Evolutionary conservation across 2,329 filamentous ascomycete genomes (phyloP).

Genomic region (Colletotrichum theobromicola): DNA sequence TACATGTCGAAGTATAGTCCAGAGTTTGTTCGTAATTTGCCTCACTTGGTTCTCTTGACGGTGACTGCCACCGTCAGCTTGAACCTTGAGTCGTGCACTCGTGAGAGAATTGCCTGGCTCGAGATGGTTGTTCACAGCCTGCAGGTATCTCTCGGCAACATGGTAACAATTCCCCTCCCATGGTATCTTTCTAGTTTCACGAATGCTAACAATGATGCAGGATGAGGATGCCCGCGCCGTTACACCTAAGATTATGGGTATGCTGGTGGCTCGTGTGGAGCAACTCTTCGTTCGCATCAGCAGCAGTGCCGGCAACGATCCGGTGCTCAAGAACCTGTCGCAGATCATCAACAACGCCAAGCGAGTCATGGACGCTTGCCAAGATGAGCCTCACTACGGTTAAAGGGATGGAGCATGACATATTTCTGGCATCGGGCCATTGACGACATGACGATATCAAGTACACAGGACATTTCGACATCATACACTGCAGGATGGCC

Average conservation of each 20-base stretch:
- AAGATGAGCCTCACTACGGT: slow-evolving; percentile 16
- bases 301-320: slow-evolving; percentile 51
- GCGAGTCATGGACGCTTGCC: slow-evolving; percentile 32
- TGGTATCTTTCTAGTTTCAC: background rate
- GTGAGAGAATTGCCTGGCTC: slow-evolving; percentile 64
- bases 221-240: slow-evolving; percentile 60
- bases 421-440: background rate
- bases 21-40: slow-evolving; percentile 59
- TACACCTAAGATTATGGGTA: slow-evolving; percentile 61
- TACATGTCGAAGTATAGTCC: slow-evolving; percentile 58
- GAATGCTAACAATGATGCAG: slow-evolving; percentile 39
- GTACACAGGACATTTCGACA: slow-evolving; percentile 24
- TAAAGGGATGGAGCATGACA: background rate
- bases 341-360: slow-evolving; percentile 43
- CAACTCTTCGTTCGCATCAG: slow-evolving; percentile 57
- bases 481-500: slow-evolving; percentile 8
- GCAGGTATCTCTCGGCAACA: slow-evolving; percentile 48
- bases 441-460: slow-evolving; percentile 23
- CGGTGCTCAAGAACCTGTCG: slow-evolving; percentile 52
- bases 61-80: slow-evolving; percentile 69
- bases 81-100: slow-evolving; percentile 58
- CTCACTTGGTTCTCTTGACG: slow-evolving; percentile 67
- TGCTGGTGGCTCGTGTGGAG: slow-evolving; percentile 58
- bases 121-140: slow-evolving; percentile 64
- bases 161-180: slow-evolving; percentile 46